phyloP scores from a whole-genome alignment of 2,329 filamentous ascomycete species.

The Colletotrichum navitas region DNA sequence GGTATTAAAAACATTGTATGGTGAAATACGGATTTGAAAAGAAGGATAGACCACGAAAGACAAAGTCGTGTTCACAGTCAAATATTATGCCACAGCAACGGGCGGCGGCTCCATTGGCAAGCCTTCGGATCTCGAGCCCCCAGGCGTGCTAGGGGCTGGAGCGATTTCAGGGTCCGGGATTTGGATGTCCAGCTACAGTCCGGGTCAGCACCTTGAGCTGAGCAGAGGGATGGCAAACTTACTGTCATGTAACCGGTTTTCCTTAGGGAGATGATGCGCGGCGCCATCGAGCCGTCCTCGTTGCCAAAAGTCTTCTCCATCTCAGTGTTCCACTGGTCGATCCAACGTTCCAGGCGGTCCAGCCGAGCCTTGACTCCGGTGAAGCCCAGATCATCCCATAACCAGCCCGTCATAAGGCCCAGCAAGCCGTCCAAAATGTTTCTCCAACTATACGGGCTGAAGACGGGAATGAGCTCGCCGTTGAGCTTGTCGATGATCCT shows the following conservation, averaged over 20 bases:
- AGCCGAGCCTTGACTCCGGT: slow-evolving; percentile 81
- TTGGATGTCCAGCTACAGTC: slow-evolving; percentile 79
- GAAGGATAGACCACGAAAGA: slow-evolving; percentile 7
- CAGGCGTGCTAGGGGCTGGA: slow-evolving; percentile 59
- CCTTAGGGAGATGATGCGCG: slow-evolving; percentile 82
- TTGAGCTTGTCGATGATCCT: slow-evolving; percentile 86
- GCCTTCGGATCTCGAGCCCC: slow-evolving; percentile 26
- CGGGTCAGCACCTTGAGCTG: slow-evolving; percentile 44
- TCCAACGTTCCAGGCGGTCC: slow-evolving; percentile 79
- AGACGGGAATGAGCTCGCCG: slow-evolving; percentile 78
- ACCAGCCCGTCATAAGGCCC: slow-evolving; percentile 88
- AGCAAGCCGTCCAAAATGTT: slow-evolving; percentile 85
- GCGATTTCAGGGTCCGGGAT: slow-evolving; percentile 83
- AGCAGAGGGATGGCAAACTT: slow-evolving; percentile 51
- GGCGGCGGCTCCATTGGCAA: slow-evolving; percentile 39
- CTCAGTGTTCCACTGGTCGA: slow-evolving; percentile 87
- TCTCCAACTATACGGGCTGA: slow-evolving; percentile 80
- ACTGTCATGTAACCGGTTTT: slow-evolving; percentile 90
- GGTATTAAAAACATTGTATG: slow-evolving; percentile 40
- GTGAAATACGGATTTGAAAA: slow-evolving; percentile 35
- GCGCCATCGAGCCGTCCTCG: slow-evolving; percentile 66
- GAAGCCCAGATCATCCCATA: slow-evolving; percentile 92
- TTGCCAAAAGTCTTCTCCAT: slow-evolving; percentile 68
- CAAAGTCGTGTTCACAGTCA: neutral
- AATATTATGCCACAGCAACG: slow-evolving; percentile 30